These are phyloP conservation scores for Retiboletus fuscus DNA, from an alignment of 1,284 basidiomycete genomes.

Conservation along the genomic window DNA sequence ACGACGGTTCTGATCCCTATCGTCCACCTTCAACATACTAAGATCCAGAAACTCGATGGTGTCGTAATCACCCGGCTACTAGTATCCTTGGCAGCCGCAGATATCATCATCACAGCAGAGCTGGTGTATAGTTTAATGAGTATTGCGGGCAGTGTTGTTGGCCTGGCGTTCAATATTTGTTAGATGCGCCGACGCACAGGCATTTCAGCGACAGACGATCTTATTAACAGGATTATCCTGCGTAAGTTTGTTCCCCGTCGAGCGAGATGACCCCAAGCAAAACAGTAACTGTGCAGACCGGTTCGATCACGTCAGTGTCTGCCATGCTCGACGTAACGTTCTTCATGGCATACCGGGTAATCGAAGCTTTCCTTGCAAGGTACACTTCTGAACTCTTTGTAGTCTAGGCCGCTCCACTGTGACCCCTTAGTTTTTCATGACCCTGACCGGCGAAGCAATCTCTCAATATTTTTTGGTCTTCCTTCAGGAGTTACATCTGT, in stretches of 20 bases:
- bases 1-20: conserved; percentile 49
- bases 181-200: conserved; percentile 31
- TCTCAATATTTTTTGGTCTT: no score
- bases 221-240: conserved; percentile 36
- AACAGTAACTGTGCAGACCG: conserved; percentile 38
- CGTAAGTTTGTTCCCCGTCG: conserved; percentile 19
- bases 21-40: conserved; percentile 26
- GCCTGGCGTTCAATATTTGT: conserved; percentile 1
- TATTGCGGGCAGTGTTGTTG: conserved; percentile 5
- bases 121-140: conserved; percentile 60
- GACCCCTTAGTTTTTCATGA: no score
- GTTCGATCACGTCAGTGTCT: conserved; percentile 31
- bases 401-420: no score
- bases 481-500: no score
- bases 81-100: conserved; percentile 57
- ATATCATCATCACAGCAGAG: conserved; percentile 59
- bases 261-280: not conserved
- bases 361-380: no score
- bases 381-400: no score
- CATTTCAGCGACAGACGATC: conserved; percentile 31
- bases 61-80: conserved; percentile 63
- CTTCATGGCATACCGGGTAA: no score
- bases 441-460: no score
- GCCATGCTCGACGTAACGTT: no score
- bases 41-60: conserved; percentile 40